A percentile compares a stretch with the other conserved stretches of the same genome.
phyloP scores from a whole-genome alignment of 306 rosid species.

The Corylus heterophylla region DNA sequence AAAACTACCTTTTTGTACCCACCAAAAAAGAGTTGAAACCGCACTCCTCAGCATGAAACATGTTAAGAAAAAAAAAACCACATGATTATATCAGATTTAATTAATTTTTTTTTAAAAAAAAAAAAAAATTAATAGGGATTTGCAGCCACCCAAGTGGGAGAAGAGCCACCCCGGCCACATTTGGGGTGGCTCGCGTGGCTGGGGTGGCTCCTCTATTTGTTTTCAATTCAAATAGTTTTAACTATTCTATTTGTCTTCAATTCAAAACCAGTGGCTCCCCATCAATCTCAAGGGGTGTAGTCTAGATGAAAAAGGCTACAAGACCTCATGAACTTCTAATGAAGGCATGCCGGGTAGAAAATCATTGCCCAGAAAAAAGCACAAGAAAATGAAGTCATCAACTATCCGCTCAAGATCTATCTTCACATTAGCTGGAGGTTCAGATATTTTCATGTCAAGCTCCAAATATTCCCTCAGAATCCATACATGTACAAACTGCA shows the following conservation, averaged over 20 bases:
- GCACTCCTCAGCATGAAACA: too few relatives aligned
- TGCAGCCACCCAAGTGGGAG: too few relatives aligned
- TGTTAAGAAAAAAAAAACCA: too few relatives aligned
- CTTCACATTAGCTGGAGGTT: slow-evolving; percentile 34
- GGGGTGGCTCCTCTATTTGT: too few relatives aligned
- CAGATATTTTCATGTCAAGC: slow-evolving; percentile 44
- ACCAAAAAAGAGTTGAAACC: not conserved
- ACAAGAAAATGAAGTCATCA: slow-evolving; percentile 61
- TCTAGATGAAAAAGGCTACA: not conserved
- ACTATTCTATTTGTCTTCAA: too few relatives aligned
- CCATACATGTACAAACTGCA: slow-evolving; percentile 62
- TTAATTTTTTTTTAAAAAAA: too few relatives aligned
- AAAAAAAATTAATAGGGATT: too few relatives aligned
- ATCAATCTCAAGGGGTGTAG: not conserved
- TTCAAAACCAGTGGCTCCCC: too few relatives aligned
- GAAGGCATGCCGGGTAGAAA: slow-evolving; percentile 65
- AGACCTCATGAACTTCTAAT: slow-evolving; percentile 49
- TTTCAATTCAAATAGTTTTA: too few relatives aligned
- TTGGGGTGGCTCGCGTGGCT: too few relatives aligned
- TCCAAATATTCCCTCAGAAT: slow-evolving; percentile 59
- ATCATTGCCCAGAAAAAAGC: slow-evolving; percentile 63
- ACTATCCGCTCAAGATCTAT: slow-evolving; percentile 51
- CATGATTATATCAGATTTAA: too few relatives aligned
- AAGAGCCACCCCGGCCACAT: too few relatives aligned
- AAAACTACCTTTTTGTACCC: not conserved